Evolutionary conservation across 805 yeast genomes (phyloP), one percentile per base, ranked within the genome.

Genomic region (Blastobotrys parvus): DNA sequence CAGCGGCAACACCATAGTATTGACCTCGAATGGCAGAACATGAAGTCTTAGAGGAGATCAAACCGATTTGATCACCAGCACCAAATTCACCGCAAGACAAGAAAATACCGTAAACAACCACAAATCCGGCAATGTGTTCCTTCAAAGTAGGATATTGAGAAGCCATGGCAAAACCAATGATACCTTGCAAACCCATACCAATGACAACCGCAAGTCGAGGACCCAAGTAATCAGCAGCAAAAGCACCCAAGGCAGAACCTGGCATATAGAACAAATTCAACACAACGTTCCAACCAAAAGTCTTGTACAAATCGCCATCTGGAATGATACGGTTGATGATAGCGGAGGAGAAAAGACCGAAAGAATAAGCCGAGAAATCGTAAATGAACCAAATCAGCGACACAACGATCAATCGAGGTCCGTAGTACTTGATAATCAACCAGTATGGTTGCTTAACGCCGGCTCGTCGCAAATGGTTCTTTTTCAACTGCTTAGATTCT

Each of bases 231-330:
- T 90, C 97, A n/a, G 94, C 73, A 32, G 77, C 64, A 40, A 74
- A 57, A n/a, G 94, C 95, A 57, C 97, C 97, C 18, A 83, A 60
- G 61, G 87, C 75, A 1, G 95, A 73, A 53, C 97, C 97, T 11
- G 97, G 97, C 31, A 89, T 65, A 63, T 89, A 88, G 64, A 90
- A 89, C 55, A 83, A 68, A 64, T 87, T 86, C 56, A 89, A 74
- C 4, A 90, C 90, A 47, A 84, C 82, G 62, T 82, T 85, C 97
- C 96, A 90, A 41, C 95, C 96, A 64, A 87, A 85, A 19, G 84
- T 73, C 61, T 78, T 73, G 65, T 80, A 80, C 46, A 86, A 64
- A 52, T 81, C 74, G 35, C 74, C 72, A 42, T 71, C 77, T 8
- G 78, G 74, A 32, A 72, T 69, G 46, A 84, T 73, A 43, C 82